phyloP scores from a whole-genome alignment of 1,139 yeast genomes.

The Saccharomyces pastorianus region DNA sequence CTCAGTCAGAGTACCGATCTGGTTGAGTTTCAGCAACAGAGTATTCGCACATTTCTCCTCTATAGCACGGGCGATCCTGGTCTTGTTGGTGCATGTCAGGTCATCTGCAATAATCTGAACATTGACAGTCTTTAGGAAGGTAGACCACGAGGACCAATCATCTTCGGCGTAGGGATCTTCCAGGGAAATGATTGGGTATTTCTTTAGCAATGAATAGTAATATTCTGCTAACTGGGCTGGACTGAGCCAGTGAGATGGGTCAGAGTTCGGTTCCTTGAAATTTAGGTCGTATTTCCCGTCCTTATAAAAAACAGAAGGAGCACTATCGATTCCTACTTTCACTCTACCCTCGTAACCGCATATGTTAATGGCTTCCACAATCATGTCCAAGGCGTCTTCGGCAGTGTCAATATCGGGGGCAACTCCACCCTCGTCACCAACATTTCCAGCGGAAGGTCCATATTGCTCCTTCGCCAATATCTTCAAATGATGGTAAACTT shows the following conservation, averaged over 20 bases:
- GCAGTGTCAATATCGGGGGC: background rate
- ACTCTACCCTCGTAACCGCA: background rate
- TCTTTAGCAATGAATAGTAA: background rate
- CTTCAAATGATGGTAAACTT: too few species aligned
- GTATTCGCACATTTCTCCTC: too few species aligned
- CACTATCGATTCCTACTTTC: background rate
- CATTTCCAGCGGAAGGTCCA: background rate
- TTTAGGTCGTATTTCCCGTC: background rate
- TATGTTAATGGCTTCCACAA: background rate
- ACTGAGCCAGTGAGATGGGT: background rate
- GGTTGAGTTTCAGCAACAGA: background rate
- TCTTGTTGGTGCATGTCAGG: too few species aligned
- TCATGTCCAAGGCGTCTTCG: background rate
- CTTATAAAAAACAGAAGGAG: background rate
- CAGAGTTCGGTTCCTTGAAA: background rate
- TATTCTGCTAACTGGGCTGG: background rate
- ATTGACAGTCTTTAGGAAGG: too few species aligned
- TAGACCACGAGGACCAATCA: background rate
- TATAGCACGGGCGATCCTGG: too few species aligned
- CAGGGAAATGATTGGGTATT: background rate
- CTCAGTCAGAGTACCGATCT: background rate
- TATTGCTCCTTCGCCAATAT: background rate
- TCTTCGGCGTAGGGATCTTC: background rate
- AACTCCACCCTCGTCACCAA: background rate
- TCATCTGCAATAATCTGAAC: too few species aligned